Base-by-base conservation (phyloP, 257 asterid genomes). In the Forsythia suspensa region DNA sequence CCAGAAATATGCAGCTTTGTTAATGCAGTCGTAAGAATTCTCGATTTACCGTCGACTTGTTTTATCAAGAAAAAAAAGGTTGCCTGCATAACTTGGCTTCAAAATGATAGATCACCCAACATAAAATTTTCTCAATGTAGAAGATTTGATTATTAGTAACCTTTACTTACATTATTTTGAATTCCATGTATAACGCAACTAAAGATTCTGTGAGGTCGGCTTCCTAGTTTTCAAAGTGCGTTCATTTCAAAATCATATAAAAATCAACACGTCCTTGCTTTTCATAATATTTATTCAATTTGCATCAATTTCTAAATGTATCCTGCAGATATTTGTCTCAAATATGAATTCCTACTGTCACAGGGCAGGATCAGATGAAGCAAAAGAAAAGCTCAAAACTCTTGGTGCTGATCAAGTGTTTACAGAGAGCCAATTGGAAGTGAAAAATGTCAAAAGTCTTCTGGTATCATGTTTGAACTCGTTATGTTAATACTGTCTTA, bases 291-390 rank as follows among this genome's bases (percentile, higher is more conserved):
- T 65, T 34, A 8, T 76, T 75, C 42, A 74, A 69, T 80, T 82
- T 77, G 61, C 65, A 65, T 79, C 39, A 46, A 52, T 48, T 52
- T 18, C 37, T 66, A 6, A 70, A 39, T 71, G n/a, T 51, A 34
- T 67, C 42, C 68, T 74, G 40, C 71, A 2, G 67, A 76, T 13
- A 67, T 65, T 77, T 71, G 46, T 75, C 83, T 83, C 73, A 87
- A 70, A 16, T 76, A 59, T 79, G 65, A 74, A 57, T 81, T 24
- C 70, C 66, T 76, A 37, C 70, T 11, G 20, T 80, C 68, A 55
- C 97, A 94, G 98, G 90, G 87, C 90, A 12, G 98, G 97, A 82
- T 92, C 97, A 66, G 95, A 92, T 83, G 95, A 90, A 79, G 99
- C 76, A 74, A 91, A 88, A 89, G 89, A 86, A 80, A 92, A 85